Evolutionary conservation across 108 stramenopile genomes (phyloP), one percentile per base, ranked within the genome.

Genomic region (Cyclostephanos invisitatus): DNA sequence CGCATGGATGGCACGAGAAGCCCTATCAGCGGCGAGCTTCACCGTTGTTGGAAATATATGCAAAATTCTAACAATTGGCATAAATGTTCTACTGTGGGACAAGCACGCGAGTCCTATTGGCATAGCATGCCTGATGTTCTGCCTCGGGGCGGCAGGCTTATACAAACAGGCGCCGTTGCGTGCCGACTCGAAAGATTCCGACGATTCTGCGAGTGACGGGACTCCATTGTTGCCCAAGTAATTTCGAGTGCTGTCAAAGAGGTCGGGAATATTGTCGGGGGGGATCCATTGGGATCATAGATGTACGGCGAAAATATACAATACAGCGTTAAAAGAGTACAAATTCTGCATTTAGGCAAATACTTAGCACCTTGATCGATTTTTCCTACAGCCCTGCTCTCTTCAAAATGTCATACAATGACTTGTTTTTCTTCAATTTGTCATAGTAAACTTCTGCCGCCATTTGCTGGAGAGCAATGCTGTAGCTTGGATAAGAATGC

Each of bases 21-120:
- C 83, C n/a, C 59, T 89, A 2, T 77, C 80, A 15, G 88, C 88
- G 2, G 86, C 88, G 18, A 81, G 74, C 24, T 89, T 86, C 47
- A 89, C 88, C 14, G 78, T 89, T 29, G 76, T 89, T 25, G 88
- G 88, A 24, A 86, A 86, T 70, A 73, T 85, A 11, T 86, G 86
- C 76, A 87, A 87, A 66, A 60, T 85, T 51, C 25, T 84, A 49
- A 87, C 84, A 12, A 84, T 87, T 56, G 77, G 49, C 28, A 67
- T 87, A 12, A 87, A 85, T 67, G 78, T 85, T n/a, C 54, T 73
- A 29, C 36, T 84, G 17, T 84, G 87, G 87, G 85, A 87, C 50
- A 87, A 87, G 65, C 87, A 87, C 56, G 84, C 87, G 14, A 73
- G 83, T 62, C 44, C 84, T 12, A 51, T 73, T 21, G 86, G 86